Evolutionary conservation across 331 rosid species (phyloP).

Genomic region (Phaseolus coccineus): DNA sequence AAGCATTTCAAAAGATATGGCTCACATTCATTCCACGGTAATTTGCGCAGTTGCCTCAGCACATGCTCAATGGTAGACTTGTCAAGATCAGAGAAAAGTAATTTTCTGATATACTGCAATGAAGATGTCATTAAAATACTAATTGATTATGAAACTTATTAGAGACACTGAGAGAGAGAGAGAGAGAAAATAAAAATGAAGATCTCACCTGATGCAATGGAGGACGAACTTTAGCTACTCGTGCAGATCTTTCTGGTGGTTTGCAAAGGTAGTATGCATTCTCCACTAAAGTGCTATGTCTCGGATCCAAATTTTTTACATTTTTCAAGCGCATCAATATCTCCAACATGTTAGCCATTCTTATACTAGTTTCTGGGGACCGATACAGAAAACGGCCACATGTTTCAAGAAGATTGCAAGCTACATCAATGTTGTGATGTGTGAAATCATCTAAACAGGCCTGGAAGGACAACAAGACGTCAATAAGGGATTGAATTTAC

Average conservation of each 20-base stretch:
- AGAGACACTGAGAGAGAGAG: neutral
- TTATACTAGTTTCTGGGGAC: slow-evolving; percentile 91
- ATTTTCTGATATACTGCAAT: slow-evolving; percentile 90
- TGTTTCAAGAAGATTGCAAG: slow-evolving; percentile 98
- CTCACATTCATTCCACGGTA: slow-evolving; percentile 98
- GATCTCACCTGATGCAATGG: slow-evolving; percentile 91
- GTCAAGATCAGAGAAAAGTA: slow-evolving; percentile 95
- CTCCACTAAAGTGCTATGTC: slow-evolving; percentile 97
- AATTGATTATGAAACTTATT: slow-evolving; percentile 20
- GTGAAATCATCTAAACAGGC: slow-evolving; percentile 98
- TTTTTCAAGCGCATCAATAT: slow-evolving; percentile 98
- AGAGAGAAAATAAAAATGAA: slow-evolving; percentile 19
- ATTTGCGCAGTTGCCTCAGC: slow-evolving; percentile 96
- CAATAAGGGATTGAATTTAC: slow-evolving; percentile 34
- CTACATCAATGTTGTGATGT: slow-evolving; percentile 99
- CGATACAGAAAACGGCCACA: slow-evolving; percentile 98
- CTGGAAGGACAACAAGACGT: slow-evolving; percentile 58
- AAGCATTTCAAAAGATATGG: slow-evolving; percentile 92
- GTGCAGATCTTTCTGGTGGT: slow-evolving; percentile 98
- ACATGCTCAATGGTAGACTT: slow-evolving; percentile 95
- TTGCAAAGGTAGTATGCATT: slow-evolving; percentile 99
- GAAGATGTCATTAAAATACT: slow-evolving; percentile 15
- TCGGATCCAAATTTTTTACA: slow-evolving; percentile 98
- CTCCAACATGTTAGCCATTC: slow-evolving; percentile 99
- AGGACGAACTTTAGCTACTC: slow-evolving; percentile 94